These are phyloP conservation scores for Rosa lucieae DNA, from an alignment of 306 rosid genomes.

Conservation along the genomic window DNA sequence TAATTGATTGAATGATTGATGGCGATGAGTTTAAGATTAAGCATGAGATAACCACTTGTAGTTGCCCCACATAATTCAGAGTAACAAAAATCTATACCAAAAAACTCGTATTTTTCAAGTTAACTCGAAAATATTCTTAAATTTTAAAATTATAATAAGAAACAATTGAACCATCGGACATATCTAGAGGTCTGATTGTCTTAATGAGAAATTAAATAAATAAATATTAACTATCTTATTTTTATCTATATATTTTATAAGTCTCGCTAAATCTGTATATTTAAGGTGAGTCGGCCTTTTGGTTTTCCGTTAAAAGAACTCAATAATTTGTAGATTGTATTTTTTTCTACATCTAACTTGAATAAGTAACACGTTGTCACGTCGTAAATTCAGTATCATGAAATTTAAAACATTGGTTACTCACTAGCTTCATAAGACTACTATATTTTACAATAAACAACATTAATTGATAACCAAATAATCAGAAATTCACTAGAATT, in stretches of 20 bases:
- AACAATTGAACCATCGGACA: too few species aligned
- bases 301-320: too few species aligned
- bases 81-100: too few species aligned
- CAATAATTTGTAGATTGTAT: too few species aligned
- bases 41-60: background rate
- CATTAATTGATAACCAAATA: background rate
- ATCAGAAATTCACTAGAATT: background rate
- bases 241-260: background rate
- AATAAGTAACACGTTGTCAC: background rate
- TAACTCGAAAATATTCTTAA: too few species aligned
- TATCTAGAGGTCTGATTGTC: fast-evolving
- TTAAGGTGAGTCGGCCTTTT: background rate
- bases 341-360: background rate
- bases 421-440: background rate
- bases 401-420: background rate
- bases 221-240: too few species aligned
- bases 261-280: background rate
- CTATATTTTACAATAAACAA: background rate
- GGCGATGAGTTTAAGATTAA: background rate
- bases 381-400: background rate
- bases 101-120: too few species aligned
- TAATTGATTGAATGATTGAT: background rate
- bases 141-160: background rate
- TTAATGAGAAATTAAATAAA: too few species aligned
- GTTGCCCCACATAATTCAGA: background rate